phyloP scores from a whole-genome alignment of 1,284 basidiomycete species.

The Moniliella sp. region DNA sequence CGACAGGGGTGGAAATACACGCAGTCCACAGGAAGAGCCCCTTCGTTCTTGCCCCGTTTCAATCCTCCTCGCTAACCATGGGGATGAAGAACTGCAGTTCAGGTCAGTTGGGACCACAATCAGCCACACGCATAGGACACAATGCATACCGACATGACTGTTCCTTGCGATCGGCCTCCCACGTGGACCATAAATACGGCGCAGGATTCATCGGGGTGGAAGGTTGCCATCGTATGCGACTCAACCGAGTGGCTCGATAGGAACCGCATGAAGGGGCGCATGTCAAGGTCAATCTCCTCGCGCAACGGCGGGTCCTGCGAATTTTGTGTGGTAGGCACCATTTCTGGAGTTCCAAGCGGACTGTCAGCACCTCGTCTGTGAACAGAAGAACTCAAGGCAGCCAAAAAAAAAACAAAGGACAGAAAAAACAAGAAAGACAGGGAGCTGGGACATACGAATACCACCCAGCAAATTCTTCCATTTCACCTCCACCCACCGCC shows the following conservation, averaged over 20 bases:
- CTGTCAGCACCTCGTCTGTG: not conserved
- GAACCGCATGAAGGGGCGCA: conserved; percentile 25
- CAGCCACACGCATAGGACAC: too few relatives aligned
- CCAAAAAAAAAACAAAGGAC: not conserved
- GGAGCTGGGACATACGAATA: conserved; percentile 10
- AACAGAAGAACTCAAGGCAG: not conserved
- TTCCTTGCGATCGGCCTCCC: too few relatives aligned
- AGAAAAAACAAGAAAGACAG: conserved; percentile 1
- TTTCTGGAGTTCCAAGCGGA: not conserved
- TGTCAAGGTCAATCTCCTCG: conserved; percentile 22
- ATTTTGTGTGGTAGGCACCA: conserved; percentile 5
- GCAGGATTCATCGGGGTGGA: too few relatives aligned
- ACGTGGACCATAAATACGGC: too few relatives aligned
- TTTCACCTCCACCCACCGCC: conserved; percentile 24
- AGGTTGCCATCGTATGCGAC: conserved; percentile 26
- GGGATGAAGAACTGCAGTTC: too few relatives aligned
- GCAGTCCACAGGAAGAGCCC: too few relatives aligned
- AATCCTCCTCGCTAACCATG: too few relatives aligned
- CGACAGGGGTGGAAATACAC: too few relatives aligned
- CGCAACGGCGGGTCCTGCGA: conserved; percentile 5
- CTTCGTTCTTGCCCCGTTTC: too few relatives aligned
- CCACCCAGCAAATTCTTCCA: conserved; percentile 24
- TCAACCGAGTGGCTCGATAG: conserved; percentile 23
- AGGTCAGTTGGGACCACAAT: too few relatives aligned
- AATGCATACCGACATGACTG: too few relatives aligned